Base-by-base conservation (phyloP, 345 rosid species). In the Dipteronia dyeriana region DNA sequence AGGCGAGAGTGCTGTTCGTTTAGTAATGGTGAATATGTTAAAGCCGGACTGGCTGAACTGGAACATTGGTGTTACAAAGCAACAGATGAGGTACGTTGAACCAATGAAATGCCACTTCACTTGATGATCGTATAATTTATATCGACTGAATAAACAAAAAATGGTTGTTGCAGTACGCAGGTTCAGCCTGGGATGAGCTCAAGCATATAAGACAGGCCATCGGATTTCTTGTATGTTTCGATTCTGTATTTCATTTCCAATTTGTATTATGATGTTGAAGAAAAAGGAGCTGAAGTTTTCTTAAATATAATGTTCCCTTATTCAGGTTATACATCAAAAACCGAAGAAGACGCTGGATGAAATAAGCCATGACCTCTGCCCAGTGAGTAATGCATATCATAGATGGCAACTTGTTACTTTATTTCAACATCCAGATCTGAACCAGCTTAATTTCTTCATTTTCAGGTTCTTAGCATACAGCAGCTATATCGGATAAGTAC, bases 41-140 rank as follows among this genome's bases (percentile, higher is more conserved):
- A 93, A 82, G 90, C 98, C 9, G 98, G 98, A 71, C 79, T 92
- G 72, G 94, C 97, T 74, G 98, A 95, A 83, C 80, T 95, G 81
- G 98, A 95, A 82, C 97, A 93, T 70, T 95, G 97, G 98, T 95
- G 98, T 79, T 90, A 87, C 73, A 88, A 90, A 66, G 97, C 98
- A 83, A 95, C 98, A 0, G 97, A 95, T 77, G 97, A 92, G 95
- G 98, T 94, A 86, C 59, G 65, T 67, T 49, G 34, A 47, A 54
- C 66, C 60, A 53, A 66, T 53, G 38, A 34, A 34, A 34, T 68
- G 41, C 41, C 75, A 29, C 45, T 84, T 75, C 61, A 22, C 54
- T 67, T 49, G 67, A 41, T 47, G 69, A 23, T 47, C 76, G 26
- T 59, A 75, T 54, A 26, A 54, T 47, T 19, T 29, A 25, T 10